phyloP scores from a whole-genome alignment of 1,284 basidiomycete genomes.

The Cutaneotrichosporon sp. region DNA sequence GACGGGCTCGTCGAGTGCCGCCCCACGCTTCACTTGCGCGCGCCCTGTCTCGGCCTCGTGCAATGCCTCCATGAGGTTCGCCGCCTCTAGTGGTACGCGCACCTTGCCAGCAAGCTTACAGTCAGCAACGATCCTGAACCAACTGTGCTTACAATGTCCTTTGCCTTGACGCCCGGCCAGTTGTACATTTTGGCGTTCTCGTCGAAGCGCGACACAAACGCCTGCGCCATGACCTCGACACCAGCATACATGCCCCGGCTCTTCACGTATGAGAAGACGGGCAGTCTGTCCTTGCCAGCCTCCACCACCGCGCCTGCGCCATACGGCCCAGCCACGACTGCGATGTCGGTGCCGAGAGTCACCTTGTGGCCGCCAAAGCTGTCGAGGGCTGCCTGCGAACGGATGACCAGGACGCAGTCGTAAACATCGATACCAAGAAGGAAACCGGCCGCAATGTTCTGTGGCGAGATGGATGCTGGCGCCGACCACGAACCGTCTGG shows the following conservation, averaged over 20 bases:
- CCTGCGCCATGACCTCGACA: conserved; percentile 50
- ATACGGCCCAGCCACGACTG: conserved; percentile 52
- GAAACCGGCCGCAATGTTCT: conserved; percentile 51
- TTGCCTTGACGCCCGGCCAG: conserved; percentile 48
- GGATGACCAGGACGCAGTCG: conserved; percentile 51
- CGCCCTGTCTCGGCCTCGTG: conserved; percentile 53
- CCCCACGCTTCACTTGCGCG: conserved; percentile 48
- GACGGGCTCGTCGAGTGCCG: conserved; percentile 35
- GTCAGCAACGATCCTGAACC: not conserved
- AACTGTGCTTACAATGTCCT: conserved; percentile 45
- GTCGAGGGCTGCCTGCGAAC: conserved; percentile 51
- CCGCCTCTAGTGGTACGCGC: conserved; percentile 48
- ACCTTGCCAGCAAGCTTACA: conserved; percentile 48
- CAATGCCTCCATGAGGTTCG: conserved; percentile 48
- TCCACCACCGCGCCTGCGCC: conserved; percentile 52
- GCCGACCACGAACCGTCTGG: conserved; percentile 53
- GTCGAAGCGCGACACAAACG: conserved; percentile 48
- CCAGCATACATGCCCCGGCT: conserved; percentile 51
- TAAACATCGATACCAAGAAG: conserved; percentile 51
- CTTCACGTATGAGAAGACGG: conserved; percentile 49
- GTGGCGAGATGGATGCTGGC: conserved; percentile 51
- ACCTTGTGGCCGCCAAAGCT: conserved; percentile 53
- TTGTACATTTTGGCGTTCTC: conserved; percentile 48
- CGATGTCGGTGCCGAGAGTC: conserved; percentile 53
- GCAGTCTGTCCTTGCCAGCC: conserved; percentile 48